Conservation (phyloP, 2,329 filamentous ascomycete species). For the Monosporascus ibericus region DNA sequence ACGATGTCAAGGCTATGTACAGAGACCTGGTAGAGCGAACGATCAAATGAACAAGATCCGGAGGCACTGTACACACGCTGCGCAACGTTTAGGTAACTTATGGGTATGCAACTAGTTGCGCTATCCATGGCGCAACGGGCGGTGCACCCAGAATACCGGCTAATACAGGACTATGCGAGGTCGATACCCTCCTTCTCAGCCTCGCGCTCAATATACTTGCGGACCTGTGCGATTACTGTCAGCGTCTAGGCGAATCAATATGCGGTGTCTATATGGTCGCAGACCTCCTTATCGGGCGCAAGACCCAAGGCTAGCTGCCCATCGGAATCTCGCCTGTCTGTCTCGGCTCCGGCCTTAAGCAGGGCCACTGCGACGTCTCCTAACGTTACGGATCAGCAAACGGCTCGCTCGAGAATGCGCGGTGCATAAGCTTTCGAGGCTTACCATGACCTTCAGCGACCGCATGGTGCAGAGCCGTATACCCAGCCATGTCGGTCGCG, state of each 20-base stretch:
- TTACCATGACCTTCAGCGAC: slow-evolving; percentile 67
- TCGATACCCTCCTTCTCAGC: slow-evolving; percentile 83
- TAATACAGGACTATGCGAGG: slow-evolving; percentile 23
- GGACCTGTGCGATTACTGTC: slow-evolving; percentile 45
- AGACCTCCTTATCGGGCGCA: slow-evolving; percentile 78
- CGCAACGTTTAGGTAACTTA: slow-evolving; percentile 5
- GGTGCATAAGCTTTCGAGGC: slow-evolving; percentile 11
- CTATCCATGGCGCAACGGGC: slow-evolving; percentile 2
- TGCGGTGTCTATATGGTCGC: slow-evolving; percentile 16
- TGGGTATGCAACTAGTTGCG: slow-evolving; percentile 2
- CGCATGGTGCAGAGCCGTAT: slow-evolving; percentile 86
- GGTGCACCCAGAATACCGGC: slow-evolving; percentile 8
- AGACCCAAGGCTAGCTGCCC: slow-evolving; percentile 71
- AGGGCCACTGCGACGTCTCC: slow-evolving; percentile 78
- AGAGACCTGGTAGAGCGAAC: slow-evolving; percentile 84
- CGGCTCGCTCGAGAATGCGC: background rate
- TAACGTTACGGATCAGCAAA: slow-evolving; percentile 17
- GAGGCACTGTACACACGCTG: slow-evolving; percentile 1
- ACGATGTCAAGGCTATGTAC: slow-evolving; percentile 95
- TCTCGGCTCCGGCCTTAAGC: slow-evolving; percentile 78
- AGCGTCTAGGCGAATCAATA: slow-evolving; percentile 4
- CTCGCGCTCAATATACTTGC: slow-evolving; percentile 67
- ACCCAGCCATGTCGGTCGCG: slow-evolving; percentile 73
- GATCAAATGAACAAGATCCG: slow-evolving; percentile 47
- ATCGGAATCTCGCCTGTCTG: slow-evolving; percentile 66